Percentiles rank a stretch among this genome's conserved stretches.
These are phyloP conservation scores for Leucogyrophana mollusca DNA, from an alignment of 768 basidiomycete species.

Conservation along the genomic window DNA sequence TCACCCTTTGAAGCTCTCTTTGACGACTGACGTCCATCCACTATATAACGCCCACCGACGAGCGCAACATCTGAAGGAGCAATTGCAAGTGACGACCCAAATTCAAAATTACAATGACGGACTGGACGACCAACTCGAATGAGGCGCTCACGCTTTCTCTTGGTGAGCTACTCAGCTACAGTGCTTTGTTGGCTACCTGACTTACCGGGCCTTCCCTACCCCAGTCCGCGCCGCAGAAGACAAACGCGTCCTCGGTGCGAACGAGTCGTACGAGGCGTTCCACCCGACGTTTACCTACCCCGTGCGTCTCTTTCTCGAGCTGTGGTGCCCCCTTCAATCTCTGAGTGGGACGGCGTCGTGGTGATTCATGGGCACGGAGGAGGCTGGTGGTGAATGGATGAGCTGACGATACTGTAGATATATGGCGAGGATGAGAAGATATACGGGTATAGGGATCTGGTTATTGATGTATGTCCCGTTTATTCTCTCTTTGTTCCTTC, in stretches of 20 bases:
- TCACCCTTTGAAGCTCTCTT: too few species aligned
- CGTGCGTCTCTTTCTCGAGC: slow-evolving; percentile 38
- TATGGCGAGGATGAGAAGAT: slow-evolving; percentile 96
- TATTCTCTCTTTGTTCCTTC: background rate
- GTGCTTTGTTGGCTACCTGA: background rate
- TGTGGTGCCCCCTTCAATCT: background rate
- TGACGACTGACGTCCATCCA: too few species aligned
- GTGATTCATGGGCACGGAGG: too few species aligned
- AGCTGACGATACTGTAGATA: slow-evolving; percentile 49
- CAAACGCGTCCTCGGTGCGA: slow-evolving; percentile 50
- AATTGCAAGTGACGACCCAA: too few species aligned
- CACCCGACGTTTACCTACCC: slow-evolving; percentile 94
- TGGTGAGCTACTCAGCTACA: slow-evolving; percentile 40
- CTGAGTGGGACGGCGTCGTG: background rate
- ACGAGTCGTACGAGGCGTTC: slow-evolving; percentile 67
- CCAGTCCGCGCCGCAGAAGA: slow-evolving; percentile 74
- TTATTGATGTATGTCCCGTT: slow-evolving; percentile 78
- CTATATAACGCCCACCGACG: too few species aligned
- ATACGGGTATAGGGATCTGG: slow-evolving; percentile 86
- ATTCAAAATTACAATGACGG: slow-evolving; percentile 11
- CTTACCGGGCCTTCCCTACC: slow-evolving; percentile 1
- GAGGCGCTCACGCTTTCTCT: slow-evolving; percentile 74
- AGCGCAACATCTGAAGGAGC: too few species aligned
- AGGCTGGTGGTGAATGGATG: background rate
- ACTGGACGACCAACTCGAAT: slow-evolving; percentile 82